Percentiles rank a stretch among this genome's conserved stretches.
These are phyloP conservation scores for Solanum raphanifolium DNA, from an alignment of 257 asterid species.

Conservation along the genomic window DNA sequence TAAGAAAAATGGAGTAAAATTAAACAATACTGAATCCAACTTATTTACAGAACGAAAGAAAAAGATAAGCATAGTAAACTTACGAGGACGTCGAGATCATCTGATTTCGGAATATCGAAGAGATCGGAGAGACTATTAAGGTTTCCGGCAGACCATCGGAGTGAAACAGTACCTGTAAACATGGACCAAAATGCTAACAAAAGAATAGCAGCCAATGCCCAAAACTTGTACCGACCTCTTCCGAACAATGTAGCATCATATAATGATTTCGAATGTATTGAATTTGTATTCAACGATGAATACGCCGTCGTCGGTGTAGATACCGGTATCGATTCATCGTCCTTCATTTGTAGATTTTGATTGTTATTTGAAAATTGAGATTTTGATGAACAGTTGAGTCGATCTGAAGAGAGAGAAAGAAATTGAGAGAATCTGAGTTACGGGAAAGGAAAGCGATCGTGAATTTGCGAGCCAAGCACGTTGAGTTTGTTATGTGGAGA, in stretches of 20 bases:
- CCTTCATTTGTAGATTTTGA: slow-evolving; percentile 30
- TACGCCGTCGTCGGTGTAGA: slow-evolving; percentile 25
- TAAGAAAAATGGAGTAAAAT: too few relatives aligned
- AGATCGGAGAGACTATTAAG: slow-evolving; percentile 35
- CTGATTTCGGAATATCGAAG: slow-evolving; percentile 13
- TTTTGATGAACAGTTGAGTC: neutral
- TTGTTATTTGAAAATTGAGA: neutral
- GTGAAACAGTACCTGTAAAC: slow-evolving; percentile 71
- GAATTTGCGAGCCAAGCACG: neutral
- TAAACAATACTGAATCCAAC: neutral
- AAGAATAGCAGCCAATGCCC: slow-evolving; percentile 62
- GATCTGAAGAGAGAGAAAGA: neutral
- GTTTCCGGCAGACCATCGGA: slow-evolving; percentile 64
- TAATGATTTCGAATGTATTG: neutral
- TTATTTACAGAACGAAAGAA: neutral
- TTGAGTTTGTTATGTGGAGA: neutral
- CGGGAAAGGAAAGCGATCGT: neutral
- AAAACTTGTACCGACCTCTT: slow-evolving; percentile 66
- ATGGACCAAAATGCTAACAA: slow-evolving; percentile 86
- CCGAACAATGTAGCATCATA: slow-evolving; percentile 11
- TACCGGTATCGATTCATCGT: slow-evolving; percentile 53
- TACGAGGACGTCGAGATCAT: slow-evolving; percentile 63
- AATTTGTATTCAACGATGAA: neutral
- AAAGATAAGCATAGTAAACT: neutral
- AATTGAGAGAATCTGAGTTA: neutral